phyloP scores from a whole-genome alignment of 352 stramenopile species.

The Phytophthora megakarya region DNA sequence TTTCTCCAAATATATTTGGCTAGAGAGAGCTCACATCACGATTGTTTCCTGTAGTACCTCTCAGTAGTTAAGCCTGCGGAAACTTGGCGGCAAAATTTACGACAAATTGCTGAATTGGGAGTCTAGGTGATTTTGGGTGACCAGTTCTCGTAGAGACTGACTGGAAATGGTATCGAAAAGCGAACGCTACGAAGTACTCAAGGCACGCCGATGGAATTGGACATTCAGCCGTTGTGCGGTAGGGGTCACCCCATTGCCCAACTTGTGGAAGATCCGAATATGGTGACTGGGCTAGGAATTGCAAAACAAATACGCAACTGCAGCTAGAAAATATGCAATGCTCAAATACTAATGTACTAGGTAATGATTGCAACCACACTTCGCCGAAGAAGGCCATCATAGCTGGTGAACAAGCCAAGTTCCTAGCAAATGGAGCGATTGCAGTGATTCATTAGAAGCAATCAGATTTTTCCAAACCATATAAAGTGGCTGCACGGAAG shows the following conservation, averaged over 20 bases:
- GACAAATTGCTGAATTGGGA: conserved; percentile 54
- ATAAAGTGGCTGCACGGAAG: conserved; percentile 10
- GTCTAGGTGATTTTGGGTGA: conserved; percentile 64
- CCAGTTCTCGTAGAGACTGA: conserved; percentile 41
- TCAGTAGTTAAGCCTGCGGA: no score
- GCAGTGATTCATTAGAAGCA: conserved; percentile 23
- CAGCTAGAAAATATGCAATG: conserved; percentile 50
- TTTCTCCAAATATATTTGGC: no score
- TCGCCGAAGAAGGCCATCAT: conserved; percentile 45
- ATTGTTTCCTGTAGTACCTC: no score
- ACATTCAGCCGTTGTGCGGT: conserved; percentile 51
- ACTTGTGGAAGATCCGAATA: conserved; percentile 40
- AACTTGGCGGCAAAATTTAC: conserved; percentile 33
- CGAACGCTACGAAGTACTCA: conserved; percentile 45
- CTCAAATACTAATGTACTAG: conserved; percentile 43
- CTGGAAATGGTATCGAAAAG: conserved; percentile 42
- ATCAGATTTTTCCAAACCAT: conserved; percentile 25
- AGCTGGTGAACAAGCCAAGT: conserved; percentile 43
- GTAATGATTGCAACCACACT: conserved; percentile 52
- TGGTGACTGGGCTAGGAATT: conserved; percentile 38
- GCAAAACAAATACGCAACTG: conserved; percentile 45
- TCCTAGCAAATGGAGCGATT: conserved; percentile 35
- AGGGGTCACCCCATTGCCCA: conserved; percentile 34
- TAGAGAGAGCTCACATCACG: no score
- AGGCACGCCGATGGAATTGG: conserved; percentile 52